phyloP scores from a whole-genome alignment of 2,329 filamentous ascomycete species.

The Coniella vitis region DNA sequence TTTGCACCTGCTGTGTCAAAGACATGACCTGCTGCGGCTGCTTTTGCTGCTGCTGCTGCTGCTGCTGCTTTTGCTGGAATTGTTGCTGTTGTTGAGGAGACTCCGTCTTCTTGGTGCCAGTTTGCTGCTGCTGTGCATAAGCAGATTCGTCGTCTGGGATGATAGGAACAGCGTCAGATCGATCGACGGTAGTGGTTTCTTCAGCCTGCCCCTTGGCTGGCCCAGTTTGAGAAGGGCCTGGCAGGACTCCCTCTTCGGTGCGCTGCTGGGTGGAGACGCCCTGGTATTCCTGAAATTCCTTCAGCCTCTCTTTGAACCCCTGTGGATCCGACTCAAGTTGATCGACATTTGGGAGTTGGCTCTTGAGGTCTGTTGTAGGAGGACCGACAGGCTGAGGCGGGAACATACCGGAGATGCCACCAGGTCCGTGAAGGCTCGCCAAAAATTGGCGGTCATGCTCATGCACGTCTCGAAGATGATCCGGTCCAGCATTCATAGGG shows the following conservation, averaged over 20 bases:
- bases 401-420: constrained; percentile 25
- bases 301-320: constrained; percentile 64
- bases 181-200: constrained; percentile 2
- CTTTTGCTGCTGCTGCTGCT: constrained; percentile 18
- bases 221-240: constrained; percentile 16
- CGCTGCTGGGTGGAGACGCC: constrained; percentile 45
- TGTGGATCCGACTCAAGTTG: constrained; percentile 48
- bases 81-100: neutral
- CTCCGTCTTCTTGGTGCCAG: constrained; percentile 1
- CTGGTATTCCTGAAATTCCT: constrained; percentile 75
- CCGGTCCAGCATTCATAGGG: constrained; percentile 38
- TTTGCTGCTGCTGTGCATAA: constrained; percentile 17
- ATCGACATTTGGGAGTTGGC: constrained; percentile 42
- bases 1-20: constrained; percentile 77
- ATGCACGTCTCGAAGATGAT: constrained; percentile 58
- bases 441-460: constrained; percentile 47
- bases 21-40: constrained; percentile 49
- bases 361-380: constrained; percentile 29
- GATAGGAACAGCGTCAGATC: constrained; percentile 12
- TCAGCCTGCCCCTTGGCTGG: constrained; percentile 17
- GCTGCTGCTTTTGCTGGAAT: constrained; percentile 18
- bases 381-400: constrained; percentile 33
- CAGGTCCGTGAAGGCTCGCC: constrained; percentile 31
- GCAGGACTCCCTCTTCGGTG: constrained; percentile 43
- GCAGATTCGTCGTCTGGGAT: constrained; percentile 18